phyloP scores from a whole-genome alignment of 495 filamentous ascomycete species.

The Poronia punctata region DNA sequence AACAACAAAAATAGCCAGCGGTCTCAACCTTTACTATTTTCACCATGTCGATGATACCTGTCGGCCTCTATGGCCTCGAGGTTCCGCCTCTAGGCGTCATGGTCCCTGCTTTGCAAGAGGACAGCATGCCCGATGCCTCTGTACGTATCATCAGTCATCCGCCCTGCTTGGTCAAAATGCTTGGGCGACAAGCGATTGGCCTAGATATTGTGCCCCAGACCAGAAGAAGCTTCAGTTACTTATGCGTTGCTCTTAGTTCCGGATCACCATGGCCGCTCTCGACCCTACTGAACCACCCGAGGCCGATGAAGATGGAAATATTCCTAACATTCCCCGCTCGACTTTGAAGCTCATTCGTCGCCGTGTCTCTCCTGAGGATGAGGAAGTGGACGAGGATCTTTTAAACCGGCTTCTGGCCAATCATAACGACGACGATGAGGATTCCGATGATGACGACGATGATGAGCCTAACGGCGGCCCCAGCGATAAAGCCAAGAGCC shows the following conservation, averaged over 20 bases:
- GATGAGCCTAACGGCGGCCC: slow-evolving; percentile 78
- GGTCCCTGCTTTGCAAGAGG: slow-evolving; percentile 52
- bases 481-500: slow-evolving; percentile 80
- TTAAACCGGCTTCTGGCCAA: slow-evolving; percentile 41
- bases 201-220: no score
- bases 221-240: slow-evolving; percentile 9
- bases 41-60: slow-evolving; percentile 49
- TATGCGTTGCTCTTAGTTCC: slow-evolving; percentile 56
- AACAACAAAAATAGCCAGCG: no score
- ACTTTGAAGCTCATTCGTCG: slow-evolving; percentile 85
- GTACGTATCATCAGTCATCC: slow-evolving; percentile 53
- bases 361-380: slow-evolving; percentile 51
- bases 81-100: slow-evolving; percentile 73
- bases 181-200: no score
- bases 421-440: slow-evolving; percentile 54
- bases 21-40: neutral
- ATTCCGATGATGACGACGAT: slow-evolving; percentile 49
- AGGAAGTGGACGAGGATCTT: slow-evolving; percentile 52
- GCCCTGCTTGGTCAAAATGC: no score
- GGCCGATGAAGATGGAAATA: slow-evolving; percentile 53
- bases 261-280: slow-evolving; percentile 96
- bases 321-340: slow-evolving; percentile 58
- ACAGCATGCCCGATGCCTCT: slow-evolving; percentile 44
- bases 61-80: slow-evolving; percentile 83
- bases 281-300: slow-evolving; percentile 75